Conservation (phyloP, 192 early-diverging fungal species). For the Oehlia diaphana region DNA sequence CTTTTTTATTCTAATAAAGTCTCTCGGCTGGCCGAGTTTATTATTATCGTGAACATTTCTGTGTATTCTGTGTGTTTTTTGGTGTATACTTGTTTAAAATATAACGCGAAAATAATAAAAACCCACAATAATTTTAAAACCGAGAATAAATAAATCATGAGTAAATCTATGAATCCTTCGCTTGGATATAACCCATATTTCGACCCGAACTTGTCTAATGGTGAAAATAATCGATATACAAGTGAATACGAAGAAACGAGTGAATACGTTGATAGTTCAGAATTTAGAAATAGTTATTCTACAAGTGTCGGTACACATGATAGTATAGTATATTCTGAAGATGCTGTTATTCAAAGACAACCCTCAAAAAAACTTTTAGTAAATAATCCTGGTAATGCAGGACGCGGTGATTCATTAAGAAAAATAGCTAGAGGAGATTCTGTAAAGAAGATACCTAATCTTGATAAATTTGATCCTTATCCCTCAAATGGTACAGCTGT, state of each 20-base stretch:
- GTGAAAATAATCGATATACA: background rate
- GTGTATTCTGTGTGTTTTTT: background rate
- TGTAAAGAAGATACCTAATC: background rate
- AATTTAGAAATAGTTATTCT: background rate
- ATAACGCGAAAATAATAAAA: background rate
- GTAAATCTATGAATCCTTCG: background rate
- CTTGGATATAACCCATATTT: constrained; percentile 9
- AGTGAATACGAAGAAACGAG: background rate
- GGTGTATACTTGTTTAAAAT: background rate
- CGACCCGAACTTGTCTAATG: background rate
- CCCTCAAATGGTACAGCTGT: background rate
- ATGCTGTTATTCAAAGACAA: background rate
- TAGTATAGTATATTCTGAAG: background rate
- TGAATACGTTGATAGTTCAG: background rate
- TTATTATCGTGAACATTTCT: background rate
- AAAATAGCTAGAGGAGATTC: constrained; percentile 8
- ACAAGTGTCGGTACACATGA: background rate
- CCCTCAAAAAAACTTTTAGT: constrained; percentile 1
- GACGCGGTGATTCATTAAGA: background rate
- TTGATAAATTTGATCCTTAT: constrained; percentile 17
- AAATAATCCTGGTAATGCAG: background rate
- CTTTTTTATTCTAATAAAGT: background rate
- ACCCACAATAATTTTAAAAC: background rate
- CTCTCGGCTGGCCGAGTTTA: constrained; percentile 7
- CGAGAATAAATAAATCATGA: background rate